These are phyloP conservation scores for Sequoiadendron giganteum DNA, from an alignment of 75 land plant genomes.

Conservation along the genomic window DNA sequence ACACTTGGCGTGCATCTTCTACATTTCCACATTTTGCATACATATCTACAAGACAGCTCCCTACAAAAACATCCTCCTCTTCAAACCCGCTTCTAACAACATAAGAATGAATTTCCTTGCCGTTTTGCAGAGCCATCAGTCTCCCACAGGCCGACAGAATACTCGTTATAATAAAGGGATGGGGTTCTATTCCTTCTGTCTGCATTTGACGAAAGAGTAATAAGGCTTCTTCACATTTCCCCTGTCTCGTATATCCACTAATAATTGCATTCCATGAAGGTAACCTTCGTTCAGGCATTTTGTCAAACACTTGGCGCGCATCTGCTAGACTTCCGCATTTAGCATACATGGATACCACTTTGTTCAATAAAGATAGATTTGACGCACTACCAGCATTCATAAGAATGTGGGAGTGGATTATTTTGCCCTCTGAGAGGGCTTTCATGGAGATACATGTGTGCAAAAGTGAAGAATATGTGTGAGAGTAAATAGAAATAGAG, in stretches of 20 bases:
- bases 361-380: slow-evolving; percentile 8
- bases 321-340: slow-evolving; percentile 21
- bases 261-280: slow-evolving; percentile 31
- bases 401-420: slow-evolving; percentile 21
- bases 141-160: slow-evolving; percentile 17
- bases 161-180: slow-evolving; percentile 13
- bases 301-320: slow-evolving; percentile 30
- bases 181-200: slow-evolving; percentile 15
- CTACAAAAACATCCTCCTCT: slow-evolving; percentile 22
- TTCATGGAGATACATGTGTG: slow-evolving; percentile 8
- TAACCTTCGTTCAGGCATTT: slow-evolving; percentile 15
- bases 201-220: slow-evolving; percentile 18
- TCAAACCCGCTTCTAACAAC: slow-evolving; percentile 6
- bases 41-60: slow-evolving; percentile 58
- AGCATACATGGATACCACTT: slow-evolving; percentile 16
- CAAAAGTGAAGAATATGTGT: slow-evolving; percentile 16
- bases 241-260: slow-evolving; percentile 11
- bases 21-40: slow-evolving; percentile 36
- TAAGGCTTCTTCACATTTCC: slow-evolving; percentile 19
- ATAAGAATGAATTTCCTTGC: slow-evolving; percentile 18
- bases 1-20: slow-evolving; percentile 35
- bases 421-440: slow-evolving; percentile 19
- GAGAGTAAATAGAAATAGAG: background rate
- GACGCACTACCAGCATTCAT: background rate
- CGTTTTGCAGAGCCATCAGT: slow-evolving; percentile 15